Evolutionary conservation across 2,329 filamentous ascomycete species (phyloP).

Genomic region (Microsporum audouinii): DNA sequence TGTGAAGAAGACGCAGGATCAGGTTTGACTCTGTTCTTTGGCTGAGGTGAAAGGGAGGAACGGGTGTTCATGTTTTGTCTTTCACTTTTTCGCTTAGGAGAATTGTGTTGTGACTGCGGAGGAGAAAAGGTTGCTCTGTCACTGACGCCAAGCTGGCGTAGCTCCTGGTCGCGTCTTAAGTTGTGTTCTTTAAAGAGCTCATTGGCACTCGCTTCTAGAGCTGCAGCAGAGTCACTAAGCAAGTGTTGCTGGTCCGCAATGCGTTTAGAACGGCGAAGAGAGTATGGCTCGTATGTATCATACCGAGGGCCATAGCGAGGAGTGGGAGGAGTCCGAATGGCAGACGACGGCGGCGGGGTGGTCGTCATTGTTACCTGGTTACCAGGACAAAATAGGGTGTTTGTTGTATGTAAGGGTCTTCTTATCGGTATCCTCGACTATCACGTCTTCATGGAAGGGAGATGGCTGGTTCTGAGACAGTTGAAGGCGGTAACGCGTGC

Average conservation of each 20-base stretch:
- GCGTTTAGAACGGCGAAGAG: constrained; percentile 31
- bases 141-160: constrained; percentile 16
- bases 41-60: constrained; percentile 5
- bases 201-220: constrained; percentile 18
- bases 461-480: not conserved
- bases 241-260: constrained; percentile 23
- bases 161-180: constrained; percentile 14
- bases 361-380: constrained; percentile 22
- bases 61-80: constrained; percentile 5
- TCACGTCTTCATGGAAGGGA: not conserved
- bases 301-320: constrained; percentile 37
- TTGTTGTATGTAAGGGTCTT: not conserved
- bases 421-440: not conserved
- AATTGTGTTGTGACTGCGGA: constrained; percentile 20
- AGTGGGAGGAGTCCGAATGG: constrained; percentile 32
- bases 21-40: constrained; percentile 11
- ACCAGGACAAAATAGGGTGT: not conserved
- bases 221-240: constrained; percentile 5
- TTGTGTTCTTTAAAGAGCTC: constrained; percentile 1
- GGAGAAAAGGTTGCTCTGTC: constrained; percentile 20
- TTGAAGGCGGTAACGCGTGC: not conserved
- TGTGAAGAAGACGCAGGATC: constrained; percentile 16
- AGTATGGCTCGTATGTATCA: constrained; percentile 32
- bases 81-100: constrained; percentile 21
- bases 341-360: constrained; percentile 30